Percentiles rank a stretch among this genome's conserved stretches.
These are phyloP conservation scores for Diplosphaera chodatii DNA, from an alignment of 139 green algal species.

Conservation along the genomic window DNA sequence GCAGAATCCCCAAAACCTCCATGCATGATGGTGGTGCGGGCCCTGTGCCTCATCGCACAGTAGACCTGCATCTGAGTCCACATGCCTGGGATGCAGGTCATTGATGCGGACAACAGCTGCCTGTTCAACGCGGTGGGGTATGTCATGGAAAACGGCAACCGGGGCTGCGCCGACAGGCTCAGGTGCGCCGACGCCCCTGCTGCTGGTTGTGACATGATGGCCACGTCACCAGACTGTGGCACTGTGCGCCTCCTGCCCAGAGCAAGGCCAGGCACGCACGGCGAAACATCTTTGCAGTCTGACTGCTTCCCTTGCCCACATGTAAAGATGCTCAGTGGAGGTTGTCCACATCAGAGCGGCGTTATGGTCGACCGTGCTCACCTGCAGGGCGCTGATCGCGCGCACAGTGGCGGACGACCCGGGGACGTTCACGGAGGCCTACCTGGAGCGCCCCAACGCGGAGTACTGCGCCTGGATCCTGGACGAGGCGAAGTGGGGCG, in stretches of 20 bases:
- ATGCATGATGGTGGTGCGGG: too few relatives aligned
- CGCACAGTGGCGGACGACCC: slow-evolving; percentile 61
- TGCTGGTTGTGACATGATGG: not conserved
- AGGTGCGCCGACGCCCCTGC: slow-evolving; percentile 34
- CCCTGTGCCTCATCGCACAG: too few relatives aligned
- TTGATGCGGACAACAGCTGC: slow-evolving; percentile 87
- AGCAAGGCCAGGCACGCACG: too few relatives aligned
- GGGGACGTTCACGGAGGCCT: slow-evolving; percentile 68
- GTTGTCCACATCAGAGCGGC: not conserved
- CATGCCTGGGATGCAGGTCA: slow-evolving; percentile 15
- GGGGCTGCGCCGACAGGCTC: slow-evolving; percentile 35
- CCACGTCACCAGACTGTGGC: not conserved
- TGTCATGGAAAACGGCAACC: slow-evolving; percentile 53
- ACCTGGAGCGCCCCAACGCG: slow-evolving; percentile 57
- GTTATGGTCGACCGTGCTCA: not conserved
- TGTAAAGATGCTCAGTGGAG: not conserved
- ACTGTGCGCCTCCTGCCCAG: not conserved
- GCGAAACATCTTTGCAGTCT: not conserved
- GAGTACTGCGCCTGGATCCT: slow-evolving; percentile 41
- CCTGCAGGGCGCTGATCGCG: slow-evolving; percentile 52
- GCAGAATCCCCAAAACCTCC: too few relatives aligned
- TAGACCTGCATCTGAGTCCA: too few relatives aligned
- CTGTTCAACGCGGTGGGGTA: slow-evolving; percentile 90
- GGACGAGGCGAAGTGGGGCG: too few relatives aligned
- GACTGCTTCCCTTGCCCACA: not conserved